A percentile compares a stretch with the other conserved stretches of the same genome.
These are phyloP conservation scores for Vaccinium macrocarpon DNA, from an alignment of 148 eudicot genomes.

Conservation along the genomic window DNA sequence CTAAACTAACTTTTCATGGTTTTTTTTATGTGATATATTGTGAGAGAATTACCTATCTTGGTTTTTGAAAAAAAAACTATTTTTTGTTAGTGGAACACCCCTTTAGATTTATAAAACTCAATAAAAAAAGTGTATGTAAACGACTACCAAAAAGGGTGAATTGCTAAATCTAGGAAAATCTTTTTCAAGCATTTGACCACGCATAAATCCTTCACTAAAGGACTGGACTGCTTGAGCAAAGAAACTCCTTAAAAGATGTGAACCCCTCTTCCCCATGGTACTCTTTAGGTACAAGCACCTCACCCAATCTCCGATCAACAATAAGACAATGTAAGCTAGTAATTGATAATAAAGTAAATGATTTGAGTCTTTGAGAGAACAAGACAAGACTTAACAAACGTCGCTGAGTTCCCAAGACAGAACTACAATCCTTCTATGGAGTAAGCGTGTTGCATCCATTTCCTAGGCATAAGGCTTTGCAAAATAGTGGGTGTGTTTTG, in stretches of 20 bases:
- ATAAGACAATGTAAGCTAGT: background rate
- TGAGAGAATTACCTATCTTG: no score
- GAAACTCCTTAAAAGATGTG: constrained; percentile 38
- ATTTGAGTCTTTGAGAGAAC: background rate
- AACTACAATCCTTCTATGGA: background rate
- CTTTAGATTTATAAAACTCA: background rate
- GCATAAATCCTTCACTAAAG: background rate
- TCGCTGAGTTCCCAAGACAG: background rate
- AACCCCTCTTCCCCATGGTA: constrained; percentile 65
- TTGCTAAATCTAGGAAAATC: constrained; percentile 5
- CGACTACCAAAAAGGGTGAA: background rate
- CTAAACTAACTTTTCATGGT: no score
- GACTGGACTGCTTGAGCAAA: background rate
- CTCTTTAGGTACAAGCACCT: constrained; percentile 72
- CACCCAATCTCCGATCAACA: constrained; percentile 37
- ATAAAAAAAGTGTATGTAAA: background rate
- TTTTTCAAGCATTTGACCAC: background rate
- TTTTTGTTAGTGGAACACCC: no score
- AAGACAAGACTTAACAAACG: background rate
- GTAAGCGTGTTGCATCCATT: background rate
- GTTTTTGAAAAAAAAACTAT: no score
- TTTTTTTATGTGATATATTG: no score
- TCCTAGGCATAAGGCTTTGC: background rate
- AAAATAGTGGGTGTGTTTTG: background rate
- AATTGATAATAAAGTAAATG: no score